These are phyloP conservation scores for Pleurozium schreberi DNA, from an alignment of 225 moss, liverwort and hornwort species.

Conservation along the genomic window DNA sequence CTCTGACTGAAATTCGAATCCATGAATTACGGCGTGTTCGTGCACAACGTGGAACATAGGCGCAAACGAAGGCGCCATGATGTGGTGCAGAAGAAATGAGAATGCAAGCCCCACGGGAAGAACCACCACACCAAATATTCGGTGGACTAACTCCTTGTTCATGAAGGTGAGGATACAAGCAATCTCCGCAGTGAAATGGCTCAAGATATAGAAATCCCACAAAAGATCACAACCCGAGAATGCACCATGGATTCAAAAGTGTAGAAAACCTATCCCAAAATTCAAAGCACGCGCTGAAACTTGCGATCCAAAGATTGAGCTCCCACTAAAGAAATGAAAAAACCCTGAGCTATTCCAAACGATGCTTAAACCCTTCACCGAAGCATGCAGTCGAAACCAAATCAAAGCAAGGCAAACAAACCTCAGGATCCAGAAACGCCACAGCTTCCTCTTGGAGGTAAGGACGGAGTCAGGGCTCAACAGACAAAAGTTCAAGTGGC, in stretches of 20 bases:
- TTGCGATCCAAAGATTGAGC: background rate
- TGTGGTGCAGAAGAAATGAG: background rate
- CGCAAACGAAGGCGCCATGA: background rate
- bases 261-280: background rate
- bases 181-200: background rate
- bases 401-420: background rate
- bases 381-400: background rate
- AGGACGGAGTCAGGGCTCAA: constrained; percentile 4
- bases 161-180: background rate
- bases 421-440: constrained; percentile 11
- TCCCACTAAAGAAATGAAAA: background rate
- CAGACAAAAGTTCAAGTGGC: constrained; percentile 13
- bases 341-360: background rate
- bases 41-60: background rate
- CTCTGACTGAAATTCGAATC: background rate
- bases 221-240: background rate
- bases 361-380: background rate
- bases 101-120: background rate
- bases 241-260: background rate
- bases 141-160: background rate
- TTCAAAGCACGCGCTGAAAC: background rate
- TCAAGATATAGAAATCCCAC: background rate
- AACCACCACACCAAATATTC: background rate
- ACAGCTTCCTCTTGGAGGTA: constrained; percentile 23
- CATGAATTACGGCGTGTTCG: background rate